phyloP scores from a whole-genome alignment of 2,329 filamentous ascomycete genomes.

The Sporothrix brunneoviolacea region DNA sequence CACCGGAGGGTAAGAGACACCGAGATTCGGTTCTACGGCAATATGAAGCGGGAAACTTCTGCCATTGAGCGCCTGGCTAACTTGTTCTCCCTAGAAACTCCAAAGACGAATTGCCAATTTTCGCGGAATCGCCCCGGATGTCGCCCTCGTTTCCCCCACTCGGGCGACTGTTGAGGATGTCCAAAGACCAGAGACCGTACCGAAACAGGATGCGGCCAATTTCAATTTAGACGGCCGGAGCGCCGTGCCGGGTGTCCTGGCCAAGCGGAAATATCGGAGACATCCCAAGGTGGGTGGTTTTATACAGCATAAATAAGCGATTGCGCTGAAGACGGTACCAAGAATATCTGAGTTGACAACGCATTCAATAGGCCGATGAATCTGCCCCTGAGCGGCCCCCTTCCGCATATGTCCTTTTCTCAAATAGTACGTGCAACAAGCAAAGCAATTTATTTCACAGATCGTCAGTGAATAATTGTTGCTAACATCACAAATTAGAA shows the following conservation, averaged over 20 bases:
- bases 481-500: conserved; percentile 36
- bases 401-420: conserved; percentile 80
- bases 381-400: conserved; percentile 73
- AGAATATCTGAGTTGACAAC: too few species aligned
- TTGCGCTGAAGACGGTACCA: too few species aligned
- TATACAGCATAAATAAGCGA: too few species aligned
- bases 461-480: too few species aligned
- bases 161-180: conserved; percentile 52
- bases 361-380: conserved; percentile 61
- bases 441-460: too few species aligned
- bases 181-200: conserved; percentile 38
- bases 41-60: too few species aligned
- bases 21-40: too few species aligned
- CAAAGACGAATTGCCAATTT: conserved; percentile 74
- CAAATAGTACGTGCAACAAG: conserved; percentile 54
- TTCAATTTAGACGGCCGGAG: conserved; percentile 36
- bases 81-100: conserved; percentile 54
- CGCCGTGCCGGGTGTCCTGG: conserved; percentile 34
- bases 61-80: neutral
- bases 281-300: conserved; percentile 67
- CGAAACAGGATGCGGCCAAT: conserved; percentile 9
- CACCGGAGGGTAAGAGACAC: conserved; percentile 61
- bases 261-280: conserved; percentile 69
- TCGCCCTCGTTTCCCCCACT: conserved; percentile 42
- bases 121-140: conserved; percentile 53